phyloP scores from a whole-genome alignment of 2,329 filamentous ascomycete genomes.

The Cladosporium sp. region DNA sequence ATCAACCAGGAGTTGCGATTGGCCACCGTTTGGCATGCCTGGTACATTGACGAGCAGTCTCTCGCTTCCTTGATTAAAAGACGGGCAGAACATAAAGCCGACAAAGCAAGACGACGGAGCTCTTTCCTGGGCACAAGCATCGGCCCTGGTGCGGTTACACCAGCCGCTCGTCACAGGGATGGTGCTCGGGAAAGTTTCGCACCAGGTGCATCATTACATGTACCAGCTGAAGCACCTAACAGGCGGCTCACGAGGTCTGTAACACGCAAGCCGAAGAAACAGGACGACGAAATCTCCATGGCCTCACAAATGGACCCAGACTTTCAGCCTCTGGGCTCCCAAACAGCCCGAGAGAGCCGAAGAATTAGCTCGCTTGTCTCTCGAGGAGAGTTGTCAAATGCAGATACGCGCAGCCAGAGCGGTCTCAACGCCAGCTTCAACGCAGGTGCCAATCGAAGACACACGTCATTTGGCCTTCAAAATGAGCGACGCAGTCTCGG shows the following conservation, averaged over 20 bases:
- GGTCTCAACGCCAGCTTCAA: conserved; percentile 45
- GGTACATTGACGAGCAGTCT: conserved; percentile 70
- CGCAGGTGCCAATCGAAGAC: conserved; percentile 62
- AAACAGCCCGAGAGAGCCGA: conserved; percentile 62
- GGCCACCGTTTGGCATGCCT: conserved; percentile 83
- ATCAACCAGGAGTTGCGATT: conserved; percentile 73
- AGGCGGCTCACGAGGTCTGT: conserved; percentile 27
- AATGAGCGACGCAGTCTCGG: conserved; percentile 65
- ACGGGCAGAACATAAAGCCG: conserved; percentile 41
- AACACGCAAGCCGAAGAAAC: conserved; percentile 33
- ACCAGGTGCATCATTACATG: conserved; percentile 43
- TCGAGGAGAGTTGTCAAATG: conserved; percentile 77
- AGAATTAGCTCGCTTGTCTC: conserved; percentile 90
- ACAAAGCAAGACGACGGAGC: conserved; percentile 63
- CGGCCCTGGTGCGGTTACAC: conserved; percentile 73
- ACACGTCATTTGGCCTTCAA: conserved; percentile 70
- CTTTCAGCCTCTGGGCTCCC: conserved; percentile 46
- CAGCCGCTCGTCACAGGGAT: conserved; percentile 62
- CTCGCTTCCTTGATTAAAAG: conserved; percentile 47
- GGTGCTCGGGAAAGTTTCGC: conserved; percentile 78
- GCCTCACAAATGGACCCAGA: conserved; percentile 54
- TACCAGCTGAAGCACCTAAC: conserved; percentile 27
- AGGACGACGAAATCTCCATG: conserved; percentile 50
- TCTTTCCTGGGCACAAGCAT: conserved; percentile 61
- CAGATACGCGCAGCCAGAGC: conserved; percentile 36